Evolutionary conservation across 768 basidiomycete species (phyloP), one percentile per base, ranked within the genome.

Genomic region (Tricholoma matsutake): DNA sequence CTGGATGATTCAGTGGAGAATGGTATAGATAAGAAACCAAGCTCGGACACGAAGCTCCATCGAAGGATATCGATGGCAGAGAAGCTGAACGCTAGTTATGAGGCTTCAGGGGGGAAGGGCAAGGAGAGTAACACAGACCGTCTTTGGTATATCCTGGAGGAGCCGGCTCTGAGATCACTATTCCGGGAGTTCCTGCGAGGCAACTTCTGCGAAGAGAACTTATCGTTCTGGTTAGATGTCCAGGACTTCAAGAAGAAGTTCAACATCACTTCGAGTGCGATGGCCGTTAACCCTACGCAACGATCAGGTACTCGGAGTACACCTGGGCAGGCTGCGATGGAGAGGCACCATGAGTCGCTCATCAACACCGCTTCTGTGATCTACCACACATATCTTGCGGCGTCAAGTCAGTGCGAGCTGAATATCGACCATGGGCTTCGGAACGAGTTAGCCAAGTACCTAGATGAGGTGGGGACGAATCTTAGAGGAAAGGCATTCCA

Each of bases 181-280:
- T 99, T 99, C 83, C 88, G 97, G 61, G 97, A 98, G 64, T 96
- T 95, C 79, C 76, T 99, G 58, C 85, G 93, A 32, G 82, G 86
- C 59, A 98, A 98, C 73, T 98, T 97, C 72, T 98, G 94, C 76
- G 97, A 99, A 71, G 97, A 99, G 80, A 99, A 99, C 72, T 77
- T 99, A 65, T 89, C 90, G 52, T 99, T 98, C 78, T 99, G 94
- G 92, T 73, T 98, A 59, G 97, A 99, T 69, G 96, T 98, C 2
- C 85, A 94, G 72, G 97, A 99, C 72, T 97, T 99, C 79, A 96
- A 94, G 77, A 86, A 89, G 68, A 91, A 95, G 72, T 99, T 99
- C 78, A 88, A 86, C 69, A 98, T 95, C 60, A 97, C 97, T 0
- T 96, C 94, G 4, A 94, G 88, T 67, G 96, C 95, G 11, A 86